Evolutionary conservation across 208 protist species (phyloP).

Genomic region (Leishmania mexicana): DNA sequence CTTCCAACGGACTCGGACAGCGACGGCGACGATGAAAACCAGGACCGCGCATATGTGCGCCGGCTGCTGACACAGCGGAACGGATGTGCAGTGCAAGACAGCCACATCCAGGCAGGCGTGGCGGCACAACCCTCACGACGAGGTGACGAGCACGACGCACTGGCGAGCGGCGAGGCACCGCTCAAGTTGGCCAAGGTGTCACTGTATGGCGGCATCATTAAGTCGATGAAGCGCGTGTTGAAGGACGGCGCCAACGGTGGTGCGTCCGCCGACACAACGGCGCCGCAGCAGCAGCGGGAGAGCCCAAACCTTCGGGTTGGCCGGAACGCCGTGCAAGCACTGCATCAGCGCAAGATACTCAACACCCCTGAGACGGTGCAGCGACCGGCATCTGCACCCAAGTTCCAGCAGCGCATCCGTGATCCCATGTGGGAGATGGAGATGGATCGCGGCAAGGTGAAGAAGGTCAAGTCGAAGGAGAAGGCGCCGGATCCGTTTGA

Average conservation of each 20-base stretch:
- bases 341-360: slow-evolving; percentile 37
- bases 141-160: neutral
- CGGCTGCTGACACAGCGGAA: slow-evolving; percentile 1
- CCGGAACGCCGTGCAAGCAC: slow-evolving; percentile 40
- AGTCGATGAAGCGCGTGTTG: slow-evolving; percentile 41
- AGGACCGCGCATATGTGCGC: slow-evolving; percentile 14
- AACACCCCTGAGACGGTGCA: slow-evolving; percentile 48
- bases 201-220: slow-evolving; percentile 57
- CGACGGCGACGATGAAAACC: slow-evolving; percentile 17
- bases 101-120: neutral
- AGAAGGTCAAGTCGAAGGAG: slow-evolving; percentile 72
- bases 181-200: slow-evolving; percentile 12
- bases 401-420: slow-evolving; percentile 79
- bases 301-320: slow-evolving; percentile 30
- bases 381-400: slow-evolving; percentile 48
- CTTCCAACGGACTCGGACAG: slow-evolving; percentile 34
- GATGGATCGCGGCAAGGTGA: slow-evolving; percentile 86
- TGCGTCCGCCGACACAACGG: neutral
- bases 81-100: neutral
- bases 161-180: neutral
- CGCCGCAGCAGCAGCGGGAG: neutral
- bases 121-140: neutral
- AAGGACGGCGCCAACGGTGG: neutral
- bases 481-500: slow-evolving; percentile 24
- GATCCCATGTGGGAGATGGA: slow-evolving; percentile 85